Conservation (phyloP, 305 asterid genomes). For the Fraxinus dipetala region DNA sequence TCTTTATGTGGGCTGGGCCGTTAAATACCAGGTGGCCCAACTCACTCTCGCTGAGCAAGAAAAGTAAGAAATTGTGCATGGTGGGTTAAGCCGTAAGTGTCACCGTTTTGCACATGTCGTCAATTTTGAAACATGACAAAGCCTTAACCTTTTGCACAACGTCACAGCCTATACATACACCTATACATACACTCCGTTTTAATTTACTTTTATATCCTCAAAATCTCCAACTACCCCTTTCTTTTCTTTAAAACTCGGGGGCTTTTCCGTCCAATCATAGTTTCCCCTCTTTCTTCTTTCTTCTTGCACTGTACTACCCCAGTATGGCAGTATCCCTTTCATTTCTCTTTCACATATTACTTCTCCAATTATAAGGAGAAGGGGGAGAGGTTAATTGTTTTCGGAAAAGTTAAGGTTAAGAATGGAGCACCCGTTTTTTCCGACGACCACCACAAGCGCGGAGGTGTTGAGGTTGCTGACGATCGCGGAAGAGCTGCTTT, state of each 20-base stretch:
- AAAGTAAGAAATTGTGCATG: neutral
- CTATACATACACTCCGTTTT: neutral
- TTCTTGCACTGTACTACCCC: neutral
- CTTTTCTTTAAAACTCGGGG: neutral
- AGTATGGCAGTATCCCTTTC: neutral
- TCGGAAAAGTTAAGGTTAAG: neutral
- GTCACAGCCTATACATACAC: neutral
- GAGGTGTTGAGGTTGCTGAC: conserved; percentile 62
- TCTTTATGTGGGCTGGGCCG: neutral
- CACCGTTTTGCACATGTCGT: neutral
- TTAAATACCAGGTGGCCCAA: neutral
- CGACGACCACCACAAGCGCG: conserved; percentile 38
- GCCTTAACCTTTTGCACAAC: neutral
- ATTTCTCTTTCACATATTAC: neutral
- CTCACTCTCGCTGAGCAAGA: neutral
- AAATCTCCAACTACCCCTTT: neutral
- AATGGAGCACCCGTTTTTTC: conserved; percentile 63
- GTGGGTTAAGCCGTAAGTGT: neutral
- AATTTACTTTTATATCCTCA: neutral
- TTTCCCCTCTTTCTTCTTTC: neutral
- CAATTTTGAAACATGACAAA: neutral
- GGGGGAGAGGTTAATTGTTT: neutral
- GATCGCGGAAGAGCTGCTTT: conserved; percentile 56
- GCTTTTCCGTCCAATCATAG: neutral
- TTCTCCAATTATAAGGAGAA: neutral